Base-by-base conservation (phyloP, 2,329 filamentous ascomycete species). In the Fusarium sp. region DNA sequence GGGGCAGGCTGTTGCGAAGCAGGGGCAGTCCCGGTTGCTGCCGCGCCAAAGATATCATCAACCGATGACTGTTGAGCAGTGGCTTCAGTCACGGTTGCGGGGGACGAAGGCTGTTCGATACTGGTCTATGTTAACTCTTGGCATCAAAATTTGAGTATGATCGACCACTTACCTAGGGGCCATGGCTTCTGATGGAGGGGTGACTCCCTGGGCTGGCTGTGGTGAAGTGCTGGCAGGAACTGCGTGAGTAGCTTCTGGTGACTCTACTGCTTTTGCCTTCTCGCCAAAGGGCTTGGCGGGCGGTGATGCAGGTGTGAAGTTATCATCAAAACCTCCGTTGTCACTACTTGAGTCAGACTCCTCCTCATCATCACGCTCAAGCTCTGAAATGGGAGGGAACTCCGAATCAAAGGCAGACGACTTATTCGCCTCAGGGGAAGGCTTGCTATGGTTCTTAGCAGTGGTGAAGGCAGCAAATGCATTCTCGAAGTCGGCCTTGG, bases 351-450 rank as follows among this genome's bases (percentile, higher is more conserved):
- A 92, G 66, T 97, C 94, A 36, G 93, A 95, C 22, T 69, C 64
- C n/a, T 97, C 92, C 26, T 96, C 88, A 7, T 96, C 88, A 22
- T 96, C 88, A 50, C 76, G 76, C 70, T 93, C 92, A 66, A 98
- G 84, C 80, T 96, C 94, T n/a, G 92, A 91, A 69, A 98, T 98
- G 2, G 96, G 96, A 38, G 96, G 96, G 80, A 98, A 98, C 80
- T 98, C 96, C 28, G 90, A 88, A 79, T 91, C 88, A 77, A 94
- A 93, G 62, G 83, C 85, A 6, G 88, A 81, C 26, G 85, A 79
- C 70, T 87, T 87, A 42, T 82, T 79, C n/a, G 82, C 79, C 20
- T 85, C 85, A 24, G 83, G 82, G 12, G 79, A 70, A 10, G 81
- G 72, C 66, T 85, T 86, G 60, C 84, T 85, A 69, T 85, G 86